phyloP scores from a whole-genome alignment of 108 stramenopile species.

The Discostella pseudostelligera region DNA sequence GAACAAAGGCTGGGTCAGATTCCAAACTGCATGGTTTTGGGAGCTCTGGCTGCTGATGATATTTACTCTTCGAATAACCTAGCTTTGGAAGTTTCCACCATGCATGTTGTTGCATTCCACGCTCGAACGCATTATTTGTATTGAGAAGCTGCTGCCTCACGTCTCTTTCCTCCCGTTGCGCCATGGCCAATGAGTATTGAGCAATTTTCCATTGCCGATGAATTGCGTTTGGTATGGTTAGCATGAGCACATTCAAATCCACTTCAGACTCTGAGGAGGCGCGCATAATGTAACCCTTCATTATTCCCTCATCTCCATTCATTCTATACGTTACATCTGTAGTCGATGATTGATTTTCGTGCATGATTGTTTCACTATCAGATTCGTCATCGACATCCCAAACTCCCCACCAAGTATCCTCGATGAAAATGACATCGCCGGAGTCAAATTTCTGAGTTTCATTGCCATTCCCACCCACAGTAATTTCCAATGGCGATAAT shows the following conservation, averaged over 20 bases:
- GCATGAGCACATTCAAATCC: constrained; percentile 37
- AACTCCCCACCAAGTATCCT: constrained; percentile 45
- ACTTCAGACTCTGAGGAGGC: constrained; percentile 26
- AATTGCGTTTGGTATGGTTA: constrained; percentile 32
- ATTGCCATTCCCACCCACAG: constrained; percentile 44
- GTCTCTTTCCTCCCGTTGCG: constrained; percentile 6
- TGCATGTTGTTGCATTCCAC: constrained; percentile 7
- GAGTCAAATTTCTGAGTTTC: constrained; percentile 42
- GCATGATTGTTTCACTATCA: neutral
- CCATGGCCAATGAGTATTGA: constrained; percentile 5
- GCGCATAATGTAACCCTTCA: constrained; percentile 37
- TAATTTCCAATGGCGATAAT: constrained; percentile 40
- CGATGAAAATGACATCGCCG: constrained; percentile 44
- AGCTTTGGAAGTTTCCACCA: constrained; percentile 30
- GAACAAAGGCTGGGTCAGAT: constrained; percentile 35
- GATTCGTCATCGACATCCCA: constrained; percentile 14
- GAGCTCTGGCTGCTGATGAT: constrained; percentile 8
- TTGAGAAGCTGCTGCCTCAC: constrained; percentile 15
- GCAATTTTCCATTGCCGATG: constrained; percentile 42
- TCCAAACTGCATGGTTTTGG: constrained; percentile 44
- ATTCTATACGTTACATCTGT: neutral
- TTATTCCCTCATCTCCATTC: neutral
- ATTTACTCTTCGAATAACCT: neutral
- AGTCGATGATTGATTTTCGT: neutral
- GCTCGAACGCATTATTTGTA: neutral